Conservation (phyloP, 805 yeast genomes). For the Kazachstania bromeliacearum region DNA sequence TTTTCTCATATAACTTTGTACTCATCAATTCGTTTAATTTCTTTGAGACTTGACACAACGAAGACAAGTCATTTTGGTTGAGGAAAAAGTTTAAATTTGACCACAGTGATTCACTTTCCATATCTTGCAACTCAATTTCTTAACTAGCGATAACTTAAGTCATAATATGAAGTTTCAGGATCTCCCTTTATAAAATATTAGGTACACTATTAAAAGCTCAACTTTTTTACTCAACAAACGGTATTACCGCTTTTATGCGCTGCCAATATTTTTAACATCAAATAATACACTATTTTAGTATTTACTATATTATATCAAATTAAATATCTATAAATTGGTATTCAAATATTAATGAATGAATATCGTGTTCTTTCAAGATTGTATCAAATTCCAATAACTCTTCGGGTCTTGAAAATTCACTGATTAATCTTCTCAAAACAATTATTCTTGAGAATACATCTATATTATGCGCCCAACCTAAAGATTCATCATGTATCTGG, state of each 20-base stretch:
- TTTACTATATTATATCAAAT: too few species aligned
- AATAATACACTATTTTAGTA: too few species aligned
- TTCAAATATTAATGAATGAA: slow-evolving; percentile 4
- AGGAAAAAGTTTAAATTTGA: slow-evolving; percentile 17
- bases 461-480: slow-evolving; percentile 23
- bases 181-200: too few species aligned
- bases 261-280: too few species aligned
- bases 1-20: slow-evolving; percentile 29
- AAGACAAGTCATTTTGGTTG: slow-evolving; percentile 34
- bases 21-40: slow-evolving; percentile 25
- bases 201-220: too few species aligned
- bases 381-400: slow-evolving; percentile 1
- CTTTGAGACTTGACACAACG: slow-evolving; percentile 28
- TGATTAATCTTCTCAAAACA: slow-evolving; percentile 6
- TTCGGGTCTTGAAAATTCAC: neutral
- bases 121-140: too few species aligned
- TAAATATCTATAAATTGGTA: too few species aligned
- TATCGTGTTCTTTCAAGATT: neutral
- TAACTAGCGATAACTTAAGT: too few species aligned
- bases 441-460: slow-evolving; percentile 16
- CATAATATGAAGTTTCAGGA: too few species aligned
- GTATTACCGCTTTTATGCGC: too few species aligned
- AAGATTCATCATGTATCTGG: slow-evolving; percentile 11
- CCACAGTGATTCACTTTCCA: neutral
- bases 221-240: too few species aligned